These are phyloP conservation scores for Saccharomycopsis fodiens DNA, from an alignment of 805 yeast species.

Conservation along the genomic window DNA sequence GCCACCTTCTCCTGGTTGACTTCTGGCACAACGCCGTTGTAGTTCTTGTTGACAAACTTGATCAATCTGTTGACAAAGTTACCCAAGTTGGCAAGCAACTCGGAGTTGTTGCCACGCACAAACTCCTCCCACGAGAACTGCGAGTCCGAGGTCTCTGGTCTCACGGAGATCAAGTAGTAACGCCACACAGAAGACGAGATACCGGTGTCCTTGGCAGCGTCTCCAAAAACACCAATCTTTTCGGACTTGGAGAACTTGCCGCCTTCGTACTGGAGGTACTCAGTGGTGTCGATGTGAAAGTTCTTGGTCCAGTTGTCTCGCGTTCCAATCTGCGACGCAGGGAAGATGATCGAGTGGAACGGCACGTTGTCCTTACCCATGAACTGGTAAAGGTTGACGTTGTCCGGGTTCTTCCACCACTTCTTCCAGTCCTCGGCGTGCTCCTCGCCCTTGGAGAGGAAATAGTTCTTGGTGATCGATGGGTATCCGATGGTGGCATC, in stretches of 20 bases:
- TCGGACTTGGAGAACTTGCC: conserved; percentile 98
- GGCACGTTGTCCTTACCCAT: conserved; percentile 99
- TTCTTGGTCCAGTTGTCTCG: conserved; percentile 82
- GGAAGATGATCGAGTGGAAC: conserved; percentile 98
- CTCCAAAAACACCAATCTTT: conserved; percentile 96
- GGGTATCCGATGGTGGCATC: conserved; percentile 97
- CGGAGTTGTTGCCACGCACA: conserved; percentile 88
- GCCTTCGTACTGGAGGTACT: conserved; percentile 93
- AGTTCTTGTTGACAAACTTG: conserved; percentile 84
- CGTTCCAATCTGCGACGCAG: conserved; percentile 87
- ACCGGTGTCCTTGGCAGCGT: conserved; percentile 92
- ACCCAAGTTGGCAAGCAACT: conserved; percentile 91
- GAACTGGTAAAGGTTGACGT: conserved; percentile 86
- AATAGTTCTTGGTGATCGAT: conserved; percentile 91
- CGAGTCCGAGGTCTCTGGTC: conserved; percentile 95
- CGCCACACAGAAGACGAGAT: conserved; percentile 94
- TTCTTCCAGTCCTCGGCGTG: conserved; percentile 50
- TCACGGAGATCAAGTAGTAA: conserved; percentile 82
- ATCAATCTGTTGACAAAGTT: conserved; percentile 92
- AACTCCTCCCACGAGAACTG: conserved; percentile 97
- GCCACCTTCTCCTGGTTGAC: conserved; percentile 33
- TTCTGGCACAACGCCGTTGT: conserved; percentile 81
- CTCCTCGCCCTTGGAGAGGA: conserved; percentile 30
- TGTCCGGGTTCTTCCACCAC: conserved; percentile 95
- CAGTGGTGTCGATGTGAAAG: conserved; percentile 89